Conservation (phyloP, 148 eudicot genomes). For the Limonium bicolor region DNA sequence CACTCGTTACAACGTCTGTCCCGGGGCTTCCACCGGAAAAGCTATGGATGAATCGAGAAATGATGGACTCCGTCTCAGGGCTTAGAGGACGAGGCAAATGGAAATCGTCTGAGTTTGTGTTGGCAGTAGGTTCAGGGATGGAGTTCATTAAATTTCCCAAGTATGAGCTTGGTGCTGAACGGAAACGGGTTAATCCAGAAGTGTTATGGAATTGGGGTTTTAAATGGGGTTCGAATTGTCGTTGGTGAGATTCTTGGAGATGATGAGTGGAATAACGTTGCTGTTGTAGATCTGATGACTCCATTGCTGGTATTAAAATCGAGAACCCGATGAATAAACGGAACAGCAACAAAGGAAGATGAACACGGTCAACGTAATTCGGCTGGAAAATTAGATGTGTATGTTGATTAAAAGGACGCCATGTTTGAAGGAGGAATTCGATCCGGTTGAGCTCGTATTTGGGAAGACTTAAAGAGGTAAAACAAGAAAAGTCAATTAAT, state of each 20-base stretch:
- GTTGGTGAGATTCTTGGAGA: no score
- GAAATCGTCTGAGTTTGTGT: not conserved
- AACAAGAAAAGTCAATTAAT: no score
- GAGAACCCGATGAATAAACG: conserved; percentile 55
- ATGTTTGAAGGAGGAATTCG: not conserved
- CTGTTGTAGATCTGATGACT: conserved; percentile 24
- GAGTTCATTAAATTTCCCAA: conserved; percentile 39
- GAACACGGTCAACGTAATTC: not conserved
- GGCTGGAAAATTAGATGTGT: not conserved
- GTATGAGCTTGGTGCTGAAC: conserved; percentile 88
- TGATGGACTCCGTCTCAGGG: conserved; percentile 40
- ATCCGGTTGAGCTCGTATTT: not conserved
- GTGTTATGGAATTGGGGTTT: no score
- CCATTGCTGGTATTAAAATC: conserved; percentile 17
- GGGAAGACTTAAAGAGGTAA: not conserved
- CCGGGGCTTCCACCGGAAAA: conserved; percentile 7
- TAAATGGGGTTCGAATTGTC: no score
- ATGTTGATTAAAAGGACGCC: not conserved
- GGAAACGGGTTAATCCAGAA: conserved; percentile 53
- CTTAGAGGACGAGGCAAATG: conserved; percentile 30
- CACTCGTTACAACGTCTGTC: not conserved
- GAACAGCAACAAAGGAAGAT: not conserved
- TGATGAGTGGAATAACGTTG: conserved; percentile 17
- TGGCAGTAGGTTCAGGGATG: not conserved
- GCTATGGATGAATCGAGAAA: conserved; percentile 32